A percentile compares a stretch with the other conserved stretches of the same genome.
Conservation (phyloP, 768 basidiomycete species). For the Lepiota venenata region DNA sequence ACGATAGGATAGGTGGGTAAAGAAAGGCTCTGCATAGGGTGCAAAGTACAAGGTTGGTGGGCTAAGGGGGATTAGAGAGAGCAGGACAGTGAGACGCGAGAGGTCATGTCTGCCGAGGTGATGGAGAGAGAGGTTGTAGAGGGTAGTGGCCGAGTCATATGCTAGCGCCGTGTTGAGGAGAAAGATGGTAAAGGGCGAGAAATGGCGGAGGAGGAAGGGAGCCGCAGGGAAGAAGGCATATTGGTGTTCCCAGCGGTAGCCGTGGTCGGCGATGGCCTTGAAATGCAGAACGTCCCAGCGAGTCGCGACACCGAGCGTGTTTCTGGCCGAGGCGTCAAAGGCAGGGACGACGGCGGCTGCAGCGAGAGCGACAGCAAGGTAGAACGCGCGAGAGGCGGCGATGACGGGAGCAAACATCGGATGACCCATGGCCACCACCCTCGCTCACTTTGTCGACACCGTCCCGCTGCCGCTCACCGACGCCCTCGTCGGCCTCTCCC, state of each 20-base stretch:
- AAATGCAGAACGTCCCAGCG: constrained; percentile 94
- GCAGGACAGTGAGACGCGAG: constrained; percentile 55
- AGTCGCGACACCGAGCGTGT: constrained; percentile 31
- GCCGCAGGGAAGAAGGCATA: constrained; percentile 86
- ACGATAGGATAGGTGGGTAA: constrained; percentile 74
- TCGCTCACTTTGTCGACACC: constrained; percentile 48
- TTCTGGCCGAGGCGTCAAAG: constrained; percentile 29
- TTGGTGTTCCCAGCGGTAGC: constrained; percentile 68
- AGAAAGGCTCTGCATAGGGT: constrained; percentile 84
- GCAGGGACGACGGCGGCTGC: constrained; percentile 24
- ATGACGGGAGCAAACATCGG: constrained; percentile 8
- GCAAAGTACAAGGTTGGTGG: constrained; percentile 70
- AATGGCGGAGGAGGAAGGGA: constrained; percentile 32
- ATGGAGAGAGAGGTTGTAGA: constrained; percentile 57
- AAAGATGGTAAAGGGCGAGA: constrained; percentile 19
- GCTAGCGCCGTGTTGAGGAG: constrained; percentile 37
- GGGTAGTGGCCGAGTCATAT: constrained; percentile 39
- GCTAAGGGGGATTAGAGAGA: constrained; percentile 81
- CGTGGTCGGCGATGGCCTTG: constrained; percentile 54
- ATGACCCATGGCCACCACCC: constrained; percentile 11
- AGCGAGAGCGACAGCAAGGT: constrained; percentile 25
- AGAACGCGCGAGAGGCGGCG: constrained; percentile 20
- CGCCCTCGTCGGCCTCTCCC: constrained; percentile 60
- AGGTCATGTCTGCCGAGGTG: constrained; percentile 53
- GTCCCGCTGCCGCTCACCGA: constrained; percentile 62